phyloP scores from a whole-genome alignment of 768 basidiomycete genomes.

The Hygrocybe coccinea region DNA sequence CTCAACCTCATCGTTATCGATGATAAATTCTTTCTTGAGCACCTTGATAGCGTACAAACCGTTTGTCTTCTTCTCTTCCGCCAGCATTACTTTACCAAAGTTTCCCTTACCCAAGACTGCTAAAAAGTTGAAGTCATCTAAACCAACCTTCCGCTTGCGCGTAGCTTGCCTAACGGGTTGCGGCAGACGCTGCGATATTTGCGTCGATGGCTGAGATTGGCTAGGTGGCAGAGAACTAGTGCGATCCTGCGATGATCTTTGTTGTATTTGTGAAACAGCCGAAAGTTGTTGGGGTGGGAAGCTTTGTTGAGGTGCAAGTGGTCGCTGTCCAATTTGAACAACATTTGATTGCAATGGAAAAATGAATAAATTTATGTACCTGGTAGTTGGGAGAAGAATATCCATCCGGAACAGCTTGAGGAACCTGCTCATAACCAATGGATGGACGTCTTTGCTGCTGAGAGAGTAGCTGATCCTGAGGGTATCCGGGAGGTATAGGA shows the following conservation, averaged over 20 bases:
- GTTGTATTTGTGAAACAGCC: slow-evolving; percentile 10
- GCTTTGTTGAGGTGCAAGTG: slow-evolving; percentile 16
- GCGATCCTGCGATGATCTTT: slow-evolving; percentile 36
- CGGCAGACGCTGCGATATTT: slow-evolving; percentile 32
- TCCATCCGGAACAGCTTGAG: slow-evolving; percentile 1
- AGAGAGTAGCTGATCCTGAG: slow-evolving; percentile 34
- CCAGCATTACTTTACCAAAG: slow-evolving; percentile 99
- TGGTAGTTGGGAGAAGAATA: background rate
- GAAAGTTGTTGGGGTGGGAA: background rate
- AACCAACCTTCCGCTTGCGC: slow-evolving; percentile 83
- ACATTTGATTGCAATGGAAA: background rate
- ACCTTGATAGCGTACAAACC: slow-evolving; percentile 98
- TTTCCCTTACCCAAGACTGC: slow-evolving; percentile 99
- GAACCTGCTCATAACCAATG: slow-evolving; percentile 1
- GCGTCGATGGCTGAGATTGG: slow-evolving; percentile 26
- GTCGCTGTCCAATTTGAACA: slow-evolving; percentile 10
- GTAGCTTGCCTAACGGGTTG: slow-evolving; percentile 34
- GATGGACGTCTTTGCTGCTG: slow-evolving; percentile 28
- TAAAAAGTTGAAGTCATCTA: slow-evolving; percentile 98
- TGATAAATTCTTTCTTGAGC: slow-evolving; percentile 99
- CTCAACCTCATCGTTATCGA: slow-evolving; percentile 99
- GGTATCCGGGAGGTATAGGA: slow-evolving; percentile 43
- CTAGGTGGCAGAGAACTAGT: slow-evolving; percentile 32
- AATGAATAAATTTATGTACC: background rate
- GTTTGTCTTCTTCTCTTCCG: slow-evolving; percentile 92